Percentiles rank a stretch among this genome's conserved stretches.
These are phyloP conservation scores for Globisporangium acanthophoron DNA, from an alignment of 352 stramenopile genomes.

Conservation along the genomic window DNA sequence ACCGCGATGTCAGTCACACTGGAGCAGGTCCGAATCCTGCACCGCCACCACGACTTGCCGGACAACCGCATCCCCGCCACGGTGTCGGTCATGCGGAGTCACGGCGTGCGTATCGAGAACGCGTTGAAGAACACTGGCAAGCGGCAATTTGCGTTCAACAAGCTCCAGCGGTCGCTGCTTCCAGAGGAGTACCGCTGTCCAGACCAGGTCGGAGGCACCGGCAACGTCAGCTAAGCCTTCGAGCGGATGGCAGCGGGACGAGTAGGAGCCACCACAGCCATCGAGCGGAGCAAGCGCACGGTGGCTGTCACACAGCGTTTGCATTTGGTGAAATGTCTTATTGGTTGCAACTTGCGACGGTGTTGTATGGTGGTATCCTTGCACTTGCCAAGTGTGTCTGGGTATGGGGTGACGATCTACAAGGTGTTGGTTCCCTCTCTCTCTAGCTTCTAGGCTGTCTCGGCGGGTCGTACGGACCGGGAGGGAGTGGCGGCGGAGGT, in stretches of 20 bases:
- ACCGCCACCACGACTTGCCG: slow-evolving; percentile 77
- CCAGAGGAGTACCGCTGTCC: slow-evolving; percentile 84
- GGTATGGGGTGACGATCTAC: slow-evolving; percentile 11
- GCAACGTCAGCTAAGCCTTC: slow-evolving; percentile 69
- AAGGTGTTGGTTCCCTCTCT: background rate
- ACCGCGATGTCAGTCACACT: slow-evolving; percentile 97
- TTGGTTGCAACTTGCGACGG: background rate
- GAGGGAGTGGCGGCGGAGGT: slow-evolving; percentile 24
- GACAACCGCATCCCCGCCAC: slow-evolving; percentile 68
- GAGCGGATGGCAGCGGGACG: background rate
- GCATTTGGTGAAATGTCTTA: background rate
- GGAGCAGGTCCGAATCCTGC: slow-evolving; percentile 89
- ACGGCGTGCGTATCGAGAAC: slow-evolving; percentile 86
- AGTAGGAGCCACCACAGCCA: background rate
- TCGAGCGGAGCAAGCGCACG: no score
- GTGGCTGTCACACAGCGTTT: background rate
- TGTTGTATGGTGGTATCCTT: background rate
- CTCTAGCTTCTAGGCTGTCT: slow-evolving; percentile 3
- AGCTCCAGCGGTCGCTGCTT: slow-evolving; percentile 81
- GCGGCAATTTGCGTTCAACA: slow-evolving; percentile 86
- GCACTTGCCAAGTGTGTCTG: no score
- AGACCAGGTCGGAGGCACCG: slow-evolving; percentile 74
- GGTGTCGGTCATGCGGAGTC: slow-evolving; percentile 83
- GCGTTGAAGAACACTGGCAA: slow-evolving; percentile 89
- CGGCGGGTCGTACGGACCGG: slow-evolving; percentile 21